Percentiles rank a stretch among this genome's conserved stretches.
Conservation (phyloP, 306 rosid genomes). For the Amphicarpaea edgeworthii region DNA sequence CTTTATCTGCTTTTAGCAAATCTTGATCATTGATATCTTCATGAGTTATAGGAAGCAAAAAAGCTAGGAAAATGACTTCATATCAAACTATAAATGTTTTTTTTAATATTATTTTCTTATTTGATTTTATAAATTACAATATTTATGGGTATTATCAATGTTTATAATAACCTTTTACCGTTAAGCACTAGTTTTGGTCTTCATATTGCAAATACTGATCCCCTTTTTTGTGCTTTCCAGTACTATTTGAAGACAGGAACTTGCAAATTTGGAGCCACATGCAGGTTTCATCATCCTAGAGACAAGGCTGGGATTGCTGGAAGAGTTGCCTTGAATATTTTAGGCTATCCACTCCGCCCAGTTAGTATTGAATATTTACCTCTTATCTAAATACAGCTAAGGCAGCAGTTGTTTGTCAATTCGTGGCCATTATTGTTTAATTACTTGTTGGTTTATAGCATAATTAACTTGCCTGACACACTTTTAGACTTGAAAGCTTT, state of each 20-base stretch:
- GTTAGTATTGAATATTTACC: conserved; percentile 60
- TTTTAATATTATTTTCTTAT: conserved; percentile 25
- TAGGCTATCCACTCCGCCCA: conserved; percentile 97
- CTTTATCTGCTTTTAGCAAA: conserved; percentile 10
- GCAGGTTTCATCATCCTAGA: conserved; percentile 98
- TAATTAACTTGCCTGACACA: conserved; percentile 19
- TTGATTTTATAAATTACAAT: neutral
- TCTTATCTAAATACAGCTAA: conserved; percentile 33
- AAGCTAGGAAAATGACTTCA: conserved; percentile 21
- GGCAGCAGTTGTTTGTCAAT: conserved; percentile 24
- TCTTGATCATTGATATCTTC: conserved; percentile 28
- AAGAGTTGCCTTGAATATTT: conserved; percentile 86
- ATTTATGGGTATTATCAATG: conserved; percentile 21
- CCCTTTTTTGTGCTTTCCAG: conserved; percentile 62
- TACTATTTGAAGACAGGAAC: conserved; percentile 94
- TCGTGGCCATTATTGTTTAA: conserved; percentile 39
- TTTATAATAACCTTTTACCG: conserved; percentile 6
- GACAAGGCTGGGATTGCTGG: conserved; percentile 96
- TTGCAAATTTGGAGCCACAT: conserved; percentile 98
- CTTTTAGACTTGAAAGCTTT: conserved; percentile 25
- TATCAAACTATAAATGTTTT: conserved; percentile 29
- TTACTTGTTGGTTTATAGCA: conserved; percentile 26
- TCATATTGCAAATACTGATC: conserved; percentile 35
- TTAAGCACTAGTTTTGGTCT: conserved; percentile 16
- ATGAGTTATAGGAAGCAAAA: conserved; percentile 18